Base-by-base conservation (phyloP, 345 rosid genomes). In the Toxicodendron radicans region DNA sequence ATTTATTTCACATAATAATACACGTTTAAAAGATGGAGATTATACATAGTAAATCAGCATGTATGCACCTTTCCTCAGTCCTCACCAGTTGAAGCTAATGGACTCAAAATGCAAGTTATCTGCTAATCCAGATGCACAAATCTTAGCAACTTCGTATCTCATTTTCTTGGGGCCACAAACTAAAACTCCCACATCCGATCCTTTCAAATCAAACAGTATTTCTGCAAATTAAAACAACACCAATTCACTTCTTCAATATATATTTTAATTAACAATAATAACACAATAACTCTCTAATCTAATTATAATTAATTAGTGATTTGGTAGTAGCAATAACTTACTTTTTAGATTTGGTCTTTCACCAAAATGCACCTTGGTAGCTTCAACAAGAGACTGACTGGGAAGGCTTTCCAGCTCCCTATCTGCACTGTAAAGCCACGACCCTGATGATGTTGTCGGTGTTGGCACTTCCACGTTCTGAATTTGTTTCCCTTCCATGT, bases 281-380 rank as follows among this genome's bases (percentile, higher is more conserved):
- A 27, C 30, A 27, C 30, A 27, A 27, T 27, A 27, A 27, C 30
- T 27, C 30, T 27, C 30, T 27, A 27, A 27, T 27, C 30, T 27
- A 1, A 27, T 27, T 27, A 27, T 27, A 27, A 27, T 27, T 27
- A 27, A 46, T 46, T 46, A 2, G 10, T 2, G 12, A 46, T 46
- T 43, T 9, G 51, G 51, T 46, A 46, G 11, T 27, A 27, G 30
- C 30, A 27, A 33, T 16, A 41, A 68, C 94, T 83, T 80, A 89
- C 97, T 92, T 76, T 79, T 84, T 13, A 92, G 72, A 72, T 91
- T 85, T 33, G 97, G 98, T 68, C 92, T 86, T 63, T 69, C 71
- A 20, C 97, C 97, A 35, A 82, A 85, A 77, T 86, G 87, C 59
- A 87, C 82, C 24, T 78, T 74, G 69, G 90, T 87, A 46, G 81